Percentiles rank a stretch among this genome's conserved stretches.
phyloP scores from a whole-genome alignment of 2,329 filamentous ascomycete species.

The Fusarium ambrosium region DNA sequence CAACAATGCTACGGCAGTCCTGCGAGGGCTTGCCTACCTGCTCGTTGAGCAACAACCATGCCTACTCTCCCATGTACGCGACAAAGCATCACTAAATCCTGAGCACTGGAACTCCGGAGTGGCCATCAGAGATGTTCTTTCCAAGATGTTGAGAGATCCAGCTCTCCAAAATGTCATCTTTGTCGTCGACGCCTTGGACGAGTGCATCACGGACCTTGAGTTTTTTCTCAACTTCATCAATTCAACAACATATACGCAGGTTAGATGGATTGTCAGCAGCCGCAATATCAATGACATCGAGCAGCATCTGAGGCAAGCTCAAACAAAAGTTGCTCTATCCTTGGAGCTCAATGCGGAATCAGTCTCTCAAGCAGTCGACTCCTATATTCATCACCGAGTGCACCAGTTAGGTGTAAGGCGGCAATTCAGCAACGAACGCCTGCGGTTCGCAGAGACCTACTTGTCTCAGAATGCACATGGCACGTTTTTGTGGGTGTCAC shows the following conservation, averaged over 20 bases:
- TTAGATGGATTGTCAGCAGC: constrained; percentile 61
- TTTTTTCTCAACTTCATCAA: constrained; percentile 49
- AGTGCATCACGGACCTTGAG: constrained; percentile 50
- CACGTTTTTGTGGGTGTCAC: constrained; percentile 50
- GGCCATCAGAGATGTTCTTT: not conserved
- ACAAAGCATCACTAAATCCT: not conserved
- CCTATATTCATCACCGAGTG: constrained; percentile 55
- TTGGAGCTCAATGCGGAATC: constrained; percentile 55
- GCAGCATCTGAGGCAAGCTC: constrained; percentile 28
- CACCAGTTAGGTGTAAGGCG: not conserved
- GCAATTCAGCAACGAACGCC: accelerated
- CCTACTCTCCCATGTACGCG: constrained; percentile 52
- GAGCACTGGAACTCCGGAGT: not conserved
- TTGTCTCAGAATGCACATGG: constrained; percentile 19
- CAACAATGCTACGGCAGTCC: constrained; percentile 56
- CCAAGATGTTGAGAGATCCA: accelerated
- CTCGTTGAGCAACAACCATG: constrained; percentile 52
- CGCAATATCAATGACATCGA: constrained; percentile 56
- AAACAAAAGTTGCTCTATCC: constrained; percentile 45
- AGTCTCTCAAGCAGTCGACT: constrained; percentile 52
- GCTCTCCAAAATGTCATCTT: constrained; percentile 49
- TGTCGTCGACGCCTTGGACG: constrained; percentile 62
- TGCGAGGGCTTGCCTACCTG: constrained; percentile 59
- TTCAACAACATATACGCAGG: not conserved
- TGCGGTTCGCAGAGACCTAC: not conserved